These are phyloP conservation scores for Blastobotrys arbuscula DNA, from an alignment of 1,139 yeast species.

Conservation along the genomic window DNA sequence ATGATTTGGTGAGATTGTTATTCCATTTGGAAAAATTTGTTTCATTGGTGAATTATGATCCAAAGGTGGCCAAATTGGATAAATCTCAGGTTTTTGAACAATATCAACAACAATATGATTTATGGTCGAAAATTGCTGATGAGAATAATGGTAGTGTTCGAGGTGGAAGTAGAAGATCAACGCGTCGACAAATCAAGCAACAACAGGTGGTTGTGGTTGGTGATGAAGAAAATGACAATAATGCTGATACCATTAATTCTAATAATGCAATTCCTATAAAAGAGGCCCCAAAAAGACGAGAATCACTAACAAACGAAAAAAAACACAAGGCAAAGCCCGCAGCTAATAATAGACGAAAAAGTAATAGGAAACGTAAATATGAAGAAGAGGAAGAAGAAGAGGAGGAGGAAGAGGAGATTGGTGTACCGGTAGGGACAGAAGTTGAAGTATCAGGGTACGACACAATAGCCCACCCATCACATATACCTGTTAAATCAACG, in stretches of 20 bases:
- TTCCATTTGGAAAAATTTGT: slow-evolving; percentile 57
- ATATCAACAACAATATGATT: slow-evolving; percentile 31
- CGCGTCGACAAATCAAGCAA: slow-evolving; percentile 29
- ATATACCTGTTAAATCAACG: slow-evolving; percentile 16
- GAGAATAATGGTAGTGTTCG: slow-evolving; percentile 21
- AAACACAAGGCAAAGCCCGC: slow-evolving; percentile 6
- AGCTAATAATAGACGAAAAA: not conserved
- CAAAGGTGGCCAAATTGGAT: slow-evolving; percentile 45
- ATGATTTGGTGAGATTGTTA: slow-evolving; percentile 42
- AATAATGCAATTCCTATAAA: no score
- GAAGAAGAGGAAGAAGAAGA: slow-evolving; percentile 10
- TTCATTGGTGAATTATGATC: slow-evolving; percentile 57
- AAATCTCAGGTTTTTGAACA: slow-evolving; percentile 35
- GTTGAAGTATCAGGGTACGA: slow-evolving; percentile 3
- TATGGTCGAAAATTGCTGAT: slow-evolving; percentile 36
- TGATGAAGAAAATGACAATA: slow-evolving; percentile 7
- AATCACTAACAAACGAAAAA: not conserved
- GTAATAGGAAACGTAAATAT: slow-evolving; percentile 5
- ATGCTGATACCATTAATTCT: no score
- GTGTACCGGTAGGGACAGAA: slow-evolving; percentile 6
- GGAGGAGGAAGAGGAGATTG: slow-evolving; percentile 3
- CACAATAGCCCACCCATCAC: slow-evolving; percentile 14
- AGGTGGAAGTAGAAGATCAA: slow-evolving; percentile 17
- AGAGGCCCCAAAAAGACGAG: not conserved
- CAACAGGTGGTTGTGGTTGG: slow-evolving; percentile 18